Conservation (phyloP, 2,329 filamentous ascomycete species). For the Fusarium subglutinans region DNA sequence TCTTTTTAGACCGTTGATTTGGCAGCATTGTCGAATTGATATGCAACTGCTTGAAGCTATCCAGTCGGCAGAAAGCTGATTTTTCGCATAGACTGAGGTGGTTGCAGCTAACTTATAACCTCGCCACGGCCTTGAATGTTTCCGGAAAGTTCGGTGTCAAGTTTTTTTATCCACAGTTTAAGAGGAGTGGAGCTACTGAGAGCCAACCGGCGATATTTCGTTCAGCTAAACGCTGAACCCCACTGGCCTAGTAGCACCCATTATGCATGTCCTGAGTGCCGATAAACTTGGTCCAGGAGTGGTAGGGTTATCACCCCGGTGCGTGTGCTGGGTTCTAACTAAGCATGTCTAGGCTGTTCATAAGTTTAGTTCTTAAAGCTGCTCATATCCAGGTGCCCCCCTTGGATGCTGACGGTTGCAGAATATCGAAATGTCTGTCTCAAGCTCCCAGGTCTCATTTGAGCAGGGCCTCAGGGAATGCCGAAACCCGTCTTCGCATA, state of each 20-base stretch:
- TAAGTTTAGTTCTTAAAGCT: background rate
- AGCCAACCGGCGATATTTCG: background rate
- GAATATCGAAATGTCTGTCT: background rate
- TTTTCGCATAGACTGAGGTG: background rate
- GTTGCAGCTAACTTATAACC: background rate
- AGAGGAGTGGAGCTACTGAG: background rate
- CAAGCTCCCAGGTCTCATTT: background rate
- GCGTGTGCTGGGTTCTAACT: background rate
- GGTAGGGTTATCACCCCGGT: too few species aligned
- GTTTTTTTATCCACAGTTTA: background rate
- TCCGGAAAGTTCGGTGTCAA: background rate
- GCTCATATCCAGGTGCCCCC: background rate
- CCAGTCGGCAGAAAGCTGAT: background rate
- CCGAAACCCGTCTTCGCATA: too few species aligned
- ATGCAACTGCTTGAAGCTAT: background rate
- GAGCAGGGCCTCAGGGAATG: background rate
- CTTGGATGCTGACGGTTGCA: background rate
- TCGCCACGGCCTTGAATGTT: background rate
- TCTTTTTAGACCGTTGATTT: background rate
- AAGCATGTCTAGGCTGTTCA: background rate
- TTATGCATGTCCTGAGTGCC: too few species aligned
- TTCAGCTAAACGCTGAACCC: background rate
- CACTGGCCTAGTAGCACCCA: background rate
- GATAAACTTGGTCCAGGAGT: too few species aligned
- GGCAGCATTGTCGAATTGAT: fast-evolving